A percentile compares a stretch with the other conserved stretches of the same genome.
Evolutionary conservation across 1,139 yeast species (phyloP).

Genomic region (Nematodospora anomalae): DNA sequence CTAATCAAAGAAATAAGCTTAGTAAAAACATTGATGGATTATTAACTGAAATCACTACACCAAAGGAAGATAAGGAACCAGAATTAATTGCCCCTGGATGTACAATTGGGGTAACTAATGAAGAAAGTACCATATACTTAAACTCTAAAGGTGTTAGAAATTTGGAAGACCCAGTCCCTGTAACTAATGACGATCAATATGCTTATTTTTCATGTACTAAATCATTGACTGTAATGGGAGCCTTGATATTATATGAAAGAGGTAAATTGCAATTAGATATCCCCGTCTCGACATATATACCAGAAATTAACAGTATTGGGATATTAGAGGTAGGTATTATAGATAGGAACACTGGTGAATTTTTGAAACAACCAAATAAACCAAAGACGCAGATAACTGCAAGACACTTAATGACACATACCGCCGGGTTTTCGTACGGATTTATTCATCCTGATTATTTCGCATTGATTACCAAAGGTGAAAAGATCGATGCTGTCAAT

Average conservation of each 20-base stretch:
- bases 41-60: conserved; percentile 17
- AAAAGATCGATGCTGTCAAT: conserved; percentile 21
- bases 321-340: conserved; percentile 38
- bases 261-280: conserved; percentile 44
- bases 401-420: conserved; percentile 50
- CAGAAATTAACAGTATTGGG: conserved; percentile 42
- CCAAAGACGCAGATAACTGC: conserved; percentile 45
- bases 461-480: conserved; percentile 21
- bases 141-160: conserved; percentile 26
- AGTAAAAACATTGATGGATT: conserved; percentile 16
- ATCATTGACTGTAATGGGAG: conserved; percentile 47
- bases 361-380: conserved; percentile 26
- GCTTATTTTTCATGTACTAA: conserved; percentile 51
- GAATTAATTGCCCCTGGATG: conserved; percentile 26
- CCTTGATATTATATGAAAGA: conserved; percentile 45
- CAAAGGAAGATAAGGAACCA: conserved; percentile 12
- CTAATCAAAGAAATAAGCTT: conserved; percentile 7
- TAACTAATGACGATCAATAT: conserved; percentile 29
- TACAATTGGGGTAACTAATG: conserved; percentile 31
- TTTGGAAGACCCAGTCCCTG: conserved; percentile 21
- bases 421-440: conserved; percentile 52
- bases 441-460: conserved; percentile 37
- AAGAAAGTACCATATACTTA: conserved; percentile 24
- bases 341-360: conserved; percentile 35
- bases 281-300: conserved; percentile 39